Base-by-base conservation (phyloP, 768 basidiomycete genomes). In the Boletus barrowsii region DNA sequence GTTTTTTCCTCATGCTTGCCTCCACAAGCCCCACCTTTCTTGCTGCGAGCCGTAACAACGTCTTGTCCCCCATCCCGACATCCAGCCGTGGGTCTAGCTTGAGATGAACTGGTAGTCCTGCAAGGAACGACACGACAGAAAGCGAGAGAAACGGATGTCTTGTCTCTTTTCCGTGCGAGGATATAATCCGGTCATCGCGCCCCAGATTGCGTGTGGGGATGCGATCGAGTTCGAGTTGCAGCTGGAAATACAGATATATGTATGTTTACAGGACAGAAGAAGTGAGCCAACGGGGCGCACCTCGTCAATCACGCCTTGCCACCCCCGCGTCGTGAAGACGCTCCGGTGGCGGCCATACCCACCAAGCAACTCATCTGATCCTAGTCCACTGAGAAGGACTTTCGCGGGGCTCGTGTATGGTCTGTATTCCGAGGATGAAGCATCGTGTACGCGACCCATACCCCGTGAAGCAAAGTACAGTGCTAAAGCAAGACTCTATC, bases 351-450 rank as follows among this genome's bases (percentile, higher is more conserved):
- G 79, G 3, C 90, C 82, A 68, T 99, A 99, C 1, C 97, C 97
- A 3, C 94, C 97, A 5, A 99, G 76, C 39, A 98, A 77, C 67
- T 99, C 97, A 66, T 99, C 97, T 1, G 97, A 91, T 0, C 97
- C 97, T 8, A 99, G 75, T 2, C 97, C 97, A 58, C 85, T 95
- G 24, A 99, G 73, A 10, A 98, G 74, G 0, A 98, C 93, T 42
- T 83, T 81, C 0, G 97, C 93, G 9, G 77, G 69, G 57, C 88
- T 94, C 0, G 72, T 78, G 70, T 97, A 96, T 8, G 76, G 72
- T 33, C 47, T 60, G 32, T 64, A 61, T 22, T 42, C 62, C 3
- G 78, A 69, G 5, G 74, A 66, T 1, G 71, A 68, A 13, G 64
- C 47, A 11, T 60, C 61, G 32, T 79, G 76, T 0, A 90, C 63